Evolutionary conservation across 2,329 filamentous ascomycete species (phyloP).

Genomic region (Cephalotrichum gorgonifer): DNA sequence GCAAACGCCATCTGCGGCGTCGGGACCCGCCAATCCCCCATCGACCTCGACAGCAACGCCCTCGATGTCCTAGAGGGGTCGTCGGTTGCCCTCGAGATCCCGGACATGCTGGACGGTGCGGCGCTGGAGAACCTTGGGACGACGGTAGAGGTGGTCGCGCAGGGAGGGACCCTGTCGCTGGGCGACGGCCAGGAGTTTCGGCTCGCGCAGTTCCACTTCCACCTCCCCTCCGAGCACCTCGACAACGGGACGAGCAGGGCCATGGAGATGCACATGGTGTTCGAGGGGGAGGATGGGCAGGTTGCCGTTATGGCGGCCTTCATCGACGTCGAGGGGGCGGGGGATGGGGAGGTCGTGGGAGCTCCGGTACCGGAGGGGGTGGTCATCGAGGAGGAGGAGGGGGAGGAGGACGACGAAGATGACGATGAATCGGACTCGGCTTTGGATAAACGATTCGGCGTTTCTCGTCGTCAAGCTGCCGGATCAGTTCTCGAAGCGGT

Average conservation of each 20-base stretch:
- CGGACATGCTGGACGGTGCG: slow-evolving; percentile 21
- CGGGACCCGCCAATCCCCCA: slow-evolving; percentile 45
- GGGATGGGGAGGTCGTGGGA: slow-evolving; percentile 12
- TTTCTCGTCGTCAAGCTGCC: background rate
- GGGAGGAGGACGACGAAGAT: background rate
- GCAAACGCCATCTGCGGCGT: slow-evolving; percentile 33
- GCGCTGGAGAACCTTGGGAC: slow-evolving; percentile 41
- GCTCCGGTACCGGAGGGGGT: no score
- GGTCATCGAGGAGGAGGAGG: no score
- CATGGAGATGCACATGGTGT: slow-evolving; percentile 31
- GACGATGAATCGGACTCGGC: background rate
- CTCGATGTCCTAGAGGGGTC: slow-evolving; percentile 14
- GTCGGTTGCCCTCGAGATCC: slow-evolving; percentile 20
- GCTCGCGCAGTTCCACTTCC: slow-evolving; percentile 49
- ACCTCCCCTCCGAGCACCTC: slow-evolving; percentile 49
- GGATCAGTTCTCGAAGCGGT: background rate
- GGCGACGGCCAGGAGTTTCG: slow-evolving; percentile 27
- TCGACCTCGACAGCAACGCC: slow-evolving; percentile 30
- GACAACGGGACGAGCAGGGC: slow-evolving; percentile 30
- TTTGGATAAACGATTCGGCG: background rate
- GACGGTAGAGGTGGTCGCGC: slow-evolving; percentile 32
- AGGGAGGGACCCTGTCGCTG: slow-evolving; percentile 32
- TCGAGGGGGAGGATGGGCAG: slow-evolving; percentile 13
- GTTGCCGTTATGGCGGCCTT: slow-evolving; percentile 1
- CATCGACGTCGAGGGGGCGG: background rate